These are phyloP conservation scores for Radiomyces spectabilis DNA, from an alignment of 192 early-diverging fungal genomes.

Conservation along the genomic window DNA sequence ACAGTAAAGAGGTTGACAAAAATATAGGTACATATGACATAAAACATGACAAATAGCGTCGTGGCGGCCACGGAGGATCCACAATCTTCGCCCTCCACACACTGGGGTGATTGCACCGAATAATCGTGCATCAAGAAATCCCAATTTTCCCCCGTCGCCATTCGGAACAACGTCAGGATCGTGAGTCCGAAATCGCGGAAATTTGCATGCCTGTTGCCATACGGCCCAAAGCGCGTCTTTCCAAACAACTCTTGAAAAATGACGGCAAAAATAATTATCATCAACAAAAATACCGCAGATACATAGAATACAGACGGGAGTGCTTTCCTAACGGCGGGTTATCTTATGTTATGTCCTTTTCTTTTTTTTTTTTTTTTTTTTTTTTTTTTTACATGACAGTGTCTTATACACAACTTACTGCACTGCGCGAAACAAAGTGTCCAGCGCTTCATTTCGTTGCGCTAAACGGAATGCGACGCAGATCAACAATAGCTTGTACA, in stretches of 20 bases:
- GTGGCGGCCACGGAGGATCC: constrained; percentile 7
- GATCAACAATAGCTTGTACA: constrained; percentile 1
- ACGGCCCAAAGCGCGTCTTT: constrained; percentile 7
- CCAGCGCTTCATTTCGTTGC: constrained; percentile 6
- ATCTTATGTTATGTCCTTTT: no score
- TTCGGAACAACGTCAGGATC: constrained; percentile 14
- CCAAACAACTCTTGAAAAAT: constrained; percentile 17
- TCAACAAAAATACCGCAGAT: constrained; percentile 1
- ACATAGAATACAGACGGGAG: constrained; percentile 15
- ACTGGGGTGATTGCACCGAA: background rate
- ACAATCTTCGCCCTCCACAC: constrained; percentile 12
- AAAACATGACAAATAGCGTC: constrained; percentile 13
- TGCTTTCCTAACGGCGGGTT: constrained; percentile 9
- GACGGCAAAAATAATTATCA: constrained; percentile 13
- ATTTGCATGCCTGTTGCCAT: constrained; percentile 13
- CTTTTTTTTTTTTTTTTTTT: no score
- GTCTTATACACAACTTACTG: constrained; percentile 8
- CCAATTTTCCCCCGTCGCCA: constrained; percentile 25
- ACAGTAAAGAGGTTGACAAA: constrained; percentile 23
- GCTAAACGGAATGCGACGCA: constrained; percentile 12
- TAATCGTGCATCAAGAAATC: constrained; percentile 20
- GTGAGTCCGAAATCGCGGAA: constrained; percentile 3
- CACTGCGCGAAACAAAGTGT: constrained; percentile 7
- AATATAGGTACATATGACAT: constrained; percentile 22
- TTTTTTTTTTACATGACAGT: no score